Base-by-base conservation (phyloP, 2,329 filamentous ascomycete species). In the Nemania sp. region DNA sequence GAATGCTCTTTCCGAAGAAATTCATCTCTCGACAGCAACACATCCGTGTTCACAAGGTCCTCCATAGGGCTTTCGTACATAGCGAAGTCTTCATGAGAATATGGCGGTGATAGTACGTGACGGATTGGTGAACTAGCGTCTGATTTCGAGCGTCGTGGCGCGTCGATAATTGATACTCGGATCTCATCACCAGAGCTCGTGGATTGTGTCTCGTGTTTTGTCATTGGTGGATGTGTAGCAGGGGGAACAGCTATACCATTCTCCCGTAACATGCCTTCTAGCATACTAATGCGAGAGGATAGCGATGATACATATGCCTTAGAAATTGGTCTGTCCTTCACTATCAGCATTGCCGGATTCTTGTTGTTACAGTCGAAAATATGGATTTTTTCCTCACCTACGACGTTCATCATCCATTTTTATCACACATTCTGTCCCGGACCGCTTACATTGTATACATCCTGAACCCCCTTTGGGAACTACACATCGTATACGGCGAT, bases 331-430 rank as follows among this genome's bases (percentile, higher is more conserved):
- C 70, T 72, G 45, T 4, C 11, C 5, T 32, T 11, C 13, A 41
- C 8, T 15, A 53, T 70, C 6, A 70, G 52, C 24, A 64, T 57
- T 24, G 7, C n/a, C 47, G n/a, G 24, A 15, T 20, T 27, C 18
- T 41, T 22, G 11, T 24, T 5, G 24, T 20, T 11, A 41, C 2
- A 3, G 27, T 3, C 6, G 10, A 13, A 10, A 24, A 35, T 32
- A 35, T 18, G 15, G 8, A 5, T 11, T 45, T 64, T 51, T 66
- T 51, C 15, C 68, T 68, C 57, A 72, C 70, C 70, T 68, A 52
- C 70, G 68, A 65, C 70, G 70, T 54, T 72, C 70, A 43, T 72
- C 70, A 35, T 72, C 70, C 62, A 69, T 72, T 54, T 69, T 72
- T 27, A 72, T 72, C 47, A 72, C 68, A 52, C 70, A 72, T n/a